Conservation (phyloP, 2,329 filamentous ascomycete species). For the Epichloe scottii region DNA sequence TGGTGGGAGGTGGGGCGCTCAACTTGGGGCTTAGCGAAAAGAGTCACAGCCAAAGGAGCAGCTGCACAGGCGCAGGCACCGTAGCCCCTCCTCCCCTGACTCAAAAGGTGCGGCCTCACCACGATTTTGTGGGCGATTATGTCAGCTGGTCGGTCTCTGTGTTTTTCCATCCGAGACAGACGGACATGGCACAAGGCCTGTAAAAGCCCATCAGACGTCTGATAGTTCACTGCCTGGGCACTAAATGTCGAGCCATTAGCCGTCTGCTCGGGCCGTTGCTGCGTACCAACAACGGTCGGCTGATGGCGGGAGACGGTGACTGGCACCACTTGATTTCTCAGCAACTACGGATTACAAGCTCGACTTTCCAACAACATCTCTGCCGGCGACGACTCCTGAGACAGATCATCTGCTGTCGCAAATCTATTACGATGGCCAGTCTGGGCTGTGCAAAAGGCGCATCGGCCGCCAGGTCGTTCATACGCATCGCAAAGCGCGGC, state of each 20-base stretch:
- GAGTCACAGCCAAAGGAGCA: neutral
- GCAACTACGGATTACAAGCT: neutral
- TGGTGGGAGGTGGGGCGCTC: conserved; percentile 29
- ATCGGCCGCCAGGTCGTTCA: conserved; percentile 26
- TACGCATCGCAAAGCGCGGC: conserved; percentile 27
- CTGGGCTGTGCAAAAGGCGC: conserved; percentile 25
- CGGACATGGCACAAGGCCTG: too few species aligned
- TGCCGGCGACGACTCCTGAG: neutral
- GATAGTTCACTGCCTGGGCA: neutral
- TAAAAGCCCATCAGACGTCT: too few species aligned
- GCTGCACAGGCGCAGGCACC: neutral
- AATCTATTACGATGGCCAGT: conserved; percentile 15
- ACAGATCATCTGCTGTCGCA: neutral
- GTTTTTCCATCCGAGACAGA: conserved; percentile 1
- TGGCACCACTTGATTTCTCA: conserved; percentile 8
- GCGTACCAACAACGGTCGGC: neutral
- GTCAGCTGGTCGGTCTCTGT: conserved; percentile 3
- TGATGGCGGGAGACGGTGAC: neutral
- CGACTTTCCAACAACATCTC: neutral
- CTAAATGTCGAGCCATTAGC: neutral
- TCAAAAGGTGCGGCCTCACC: neutral
- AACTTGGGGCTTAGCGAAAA: conserved; percentile 26
- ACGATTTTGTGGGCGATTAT: conserved; percentile 6
- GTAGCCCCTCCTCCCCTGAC: neutral
- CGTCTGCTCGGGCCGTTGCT: too few species aligned